phyloP scores from a whole-genome alignment of 2,329 filamentous ascomycete species.

The Fusarium sp. region DNA sequence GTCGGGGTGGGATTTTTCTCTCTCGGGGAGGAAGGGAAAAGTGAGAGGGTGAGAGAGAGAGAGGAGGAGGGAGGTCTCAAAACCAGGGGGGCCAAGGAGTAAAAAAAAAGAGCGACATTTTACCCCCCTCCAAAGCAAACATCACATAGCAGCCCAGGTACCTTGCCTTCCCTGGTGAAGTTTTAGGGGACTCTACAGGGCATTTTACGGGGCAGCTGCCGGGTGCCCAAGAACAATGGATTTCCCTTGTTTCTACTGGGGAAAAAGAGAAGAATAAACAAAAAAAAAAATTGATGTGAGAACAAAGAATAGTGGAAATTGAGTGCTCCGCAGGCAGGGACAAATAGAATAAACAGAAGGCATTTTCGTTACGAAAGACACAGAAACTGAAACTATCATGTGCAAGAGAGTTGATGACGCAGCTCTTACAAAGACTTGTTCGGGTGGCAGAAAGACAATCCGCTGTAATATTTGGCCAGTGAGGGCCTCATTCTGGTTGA shows the following conservation, averaged over 20 bases:
- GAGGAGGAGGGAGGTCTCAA: conserved; percentile 36
- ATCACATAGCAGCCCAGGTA: neutral
- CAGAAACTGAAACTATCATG: conserved; percentile 5
- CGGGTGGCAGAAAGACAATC: conserved; percentile 2
- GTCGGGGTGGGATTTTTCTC: conserved; percentile 22
- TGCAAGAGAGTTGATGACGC: conserved; percentile 21
- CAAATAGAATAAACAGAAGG: conserved; percentile 7
- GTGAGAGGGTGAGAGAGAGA: conserved; percentile 9
- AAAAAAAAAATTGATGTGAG: conserved; percentile 21
- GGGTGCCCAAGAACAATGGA: conserved; percentile 29
- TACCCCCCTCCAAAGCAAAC: conserved; percentile 24
- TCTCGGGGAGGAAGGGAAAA: conserved; percentile 6
- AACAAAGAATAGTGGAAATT: conserved; percentile 32
- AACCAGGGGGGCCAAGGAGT: conserved; percentile 27
- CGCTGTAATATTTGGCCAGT: neutral
- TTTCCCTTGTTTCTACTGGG: conserved; percentile 25
- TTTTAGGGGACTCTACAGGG: conserved; percentile 31
- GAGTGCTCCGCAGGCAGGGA: conserved; percentile 6
- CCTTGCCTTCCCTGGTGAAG: conserved; percentile 1
- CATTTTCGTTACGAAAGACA: neutral
- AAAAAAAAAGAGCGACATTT: conserved; percentile 40
- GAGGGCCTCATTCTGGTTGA: neutral
- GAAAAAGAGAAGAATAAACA: conserved; percentile 14
- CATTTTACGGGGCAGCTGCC: conserved; percentile 7
- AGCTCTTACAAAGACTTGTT: conserved; percentile 15